Evolutionary conservation across 2,329 filamentous ascomycete genomes (phyloP).

Genomic region (Ophioceras dolichostomum): DNA sequence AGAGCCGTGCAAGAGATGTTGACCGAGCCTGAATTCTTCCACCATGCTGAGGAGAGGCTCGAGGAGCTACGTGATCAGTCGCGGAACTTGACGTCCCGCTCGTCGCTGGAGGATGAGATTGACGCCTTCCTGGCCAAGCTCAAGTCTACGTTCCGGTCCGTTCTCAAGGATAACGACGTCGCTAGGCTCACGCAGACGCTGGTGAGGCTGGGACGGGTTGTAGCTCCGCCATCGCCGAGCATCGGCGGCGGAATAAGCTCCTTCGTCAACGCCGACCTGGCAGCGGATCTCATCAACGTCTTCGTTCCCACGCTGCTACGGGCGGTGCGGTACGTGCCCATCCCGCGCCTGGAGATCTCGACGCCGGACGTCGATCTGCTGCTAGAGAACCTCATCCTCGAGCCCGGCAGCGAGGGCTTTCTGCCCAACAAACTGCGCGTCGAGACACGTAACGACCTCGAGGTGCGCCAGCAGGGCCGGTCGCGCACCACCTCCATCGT

Average conservation of each 20-base stretch:
- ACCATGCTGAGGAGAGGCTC: conserved; percentile 50
- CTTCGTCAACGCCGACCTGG: conserved; percentile 56
- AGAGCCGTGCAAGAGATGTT: conserved; percentile 69
- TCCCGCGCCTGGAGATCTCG: conserved; percentile 79
- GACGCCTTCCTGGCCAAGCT: conserved; percentile 59
- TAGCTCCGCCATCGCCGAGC: too few relatives aligned
- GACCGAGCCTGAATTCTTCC: conserved; percentile 77
- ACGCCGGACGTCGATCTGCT: conserved; percentile 75
- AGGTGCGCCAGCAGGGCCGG: conserved; percentile 61
- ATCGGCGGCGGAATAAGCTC: too few relatives aligned
- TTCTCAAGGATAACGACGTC: conserved; percentile 61
- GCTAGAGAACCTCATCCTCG: conserved; percentile 80
- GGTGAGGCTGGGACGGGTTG: conserved; percentile 52
- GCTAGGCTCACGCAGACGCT: conserved; percentile 55
- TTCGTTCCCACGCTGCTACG: conserved; percentile 70
- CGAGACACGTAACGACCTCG: conserved; percentile 75
- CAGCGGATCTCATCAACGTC: conserved; percentile 65
- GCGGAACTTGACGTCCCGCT: conserved; percentile 53
- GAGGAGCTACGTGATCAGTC: conserved; percentile 37
- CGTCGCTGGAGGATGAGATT: conserved; percentile 59
- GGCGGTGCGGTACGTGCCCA: conserved; percentile 74
- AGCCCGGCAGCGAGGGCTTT: conserved; percentile 80
- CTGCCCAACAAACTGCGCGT: conserved; percentile 73
- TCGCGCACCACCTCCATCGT: conserved; percentile 60
- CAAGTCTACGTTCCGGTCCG: conserved; percentile 53